Percentiles rank a stretch among this genome's conserved stretches.
phyloP scores from a whole-genome alignment of 805 yeast species.

The Kodamaea jinghongensis region DNA sequence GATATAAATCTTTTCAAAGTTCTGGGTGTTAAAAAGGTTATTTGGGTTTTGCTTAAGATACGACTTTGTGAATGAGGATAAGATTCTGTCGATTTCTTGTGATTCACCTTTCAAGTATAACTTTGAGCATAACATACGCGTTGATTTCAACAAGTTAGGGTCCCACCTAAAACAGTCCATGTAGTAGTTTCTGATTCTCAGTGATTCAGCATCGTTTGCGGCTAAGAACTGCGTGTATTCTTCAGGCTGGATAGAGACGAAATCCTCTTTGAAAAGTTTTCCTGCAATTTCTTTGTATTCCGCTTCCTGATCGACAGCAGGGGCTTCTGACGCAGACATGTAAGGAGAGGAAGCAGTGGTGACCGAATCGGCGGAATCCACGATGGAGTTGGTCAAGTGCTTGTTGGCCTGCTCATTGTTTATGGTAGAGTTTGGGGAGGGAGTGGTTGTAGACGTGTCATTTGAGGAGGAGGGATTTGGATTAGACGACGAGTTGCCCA shows the following conservation, averaged over 20 bases:
- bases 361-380: constrained; percentile 4
- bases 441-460: too few relatives aligned
- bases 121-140: constrained; percentile 59
- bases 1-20: constrained; percentile 59
- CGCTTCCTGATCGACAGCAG: constrained; percentile 5
- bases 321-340: constrained; percentile 5
- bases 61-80: constrained; percentile 63
- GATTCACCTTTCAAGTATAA: constrained; percentile 81
- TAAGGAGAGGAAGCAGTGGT: constrained; percentile 4
- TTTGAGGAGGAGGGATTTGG: too few relatives aligned
- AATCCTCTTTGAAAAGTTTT: constrained; percentile 38
- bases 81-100: constrained; percentile 71
- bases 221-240: constrained; percentile 45
- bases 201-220: constrained; percentile 36
- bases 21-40: constrained; percentile 48
- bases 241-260: constrained; percentile 42
- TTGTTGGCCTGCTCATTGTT: too few relatives aligned
- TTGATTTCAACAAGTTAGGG: constrained; percentile 51
- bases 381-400: neutral
- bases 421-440: too few relatives aligned
- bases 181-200: constrained; percentile 39
- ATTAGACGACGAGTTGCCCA: too few relatives aligned
- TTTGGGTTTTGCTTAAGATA: constrained; percentile 54
- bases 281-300: constrained; percentile 35
- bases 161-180: constrained; percentile 49